Conservation (phyloP, 1,284 basidiomycete genomes). For the Heterobasidion parviporum region DNA sequence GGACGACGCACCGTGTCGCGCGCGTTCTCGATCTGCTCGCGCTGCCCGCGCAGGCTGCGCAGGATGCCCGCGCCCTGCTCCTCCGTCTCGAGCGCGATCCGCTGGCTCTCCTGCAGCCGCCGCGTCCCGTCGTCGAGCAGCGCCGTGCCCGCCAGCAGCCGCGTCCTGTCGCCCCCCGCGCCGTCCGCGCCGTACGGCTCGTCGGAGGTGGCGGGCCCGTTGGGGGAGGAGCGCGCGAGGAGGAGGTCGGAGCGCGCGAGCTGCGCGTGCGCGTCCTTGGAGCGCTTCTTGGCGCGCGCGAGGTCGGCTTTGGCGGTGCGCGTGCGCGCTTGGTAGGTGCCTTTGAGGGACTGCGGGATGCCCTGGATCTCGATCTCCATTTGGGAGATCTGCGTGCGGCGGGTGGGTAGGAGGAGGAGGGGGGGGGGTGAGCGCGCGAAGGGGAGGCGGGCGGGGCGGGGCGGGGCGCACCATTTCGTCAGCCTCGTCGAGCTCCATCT, state of each 20-base stretch:
- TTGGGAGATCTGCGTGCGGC: slow-evolving; percentile 71
- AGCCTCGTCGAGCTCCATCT: slow-evolving; percentile 96
- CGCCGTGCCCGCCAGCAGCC: slow-evolving; percentile 69
- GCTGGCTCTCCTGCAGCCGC: slow-evolving; percentile 83
- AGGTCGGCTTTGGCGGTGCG: slow-evolving; percentile 67
- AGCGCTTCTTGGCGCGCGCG: slow-evolving; percentile 70
- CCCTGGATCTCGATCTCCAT: slow-evolving; percentile 99
- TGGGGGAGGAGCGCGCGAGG: slow-evolving; percentile 19
- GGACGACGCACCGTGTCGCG: slow-evolving; percentile 78
- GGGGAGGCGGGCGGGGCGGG: too few species aligned
- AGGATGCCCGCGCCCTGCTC: slow-evolving; percentile 92
- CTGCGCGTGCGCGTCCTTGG: slow-evolving; percentile 53
- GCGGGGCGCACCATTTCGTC: slow-evolving; percentile 79
- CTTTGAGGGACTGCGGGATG: slow-evolving; percentile 79
- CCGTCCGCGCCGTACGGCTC: slow-evolving; percentile 58
- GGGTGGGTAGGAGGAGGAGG: too few species aligned
- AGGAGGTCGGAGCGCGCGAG: slow-evolving; percentile 53
- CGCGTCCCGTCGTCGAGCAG: slow-evolving; percentile 73
- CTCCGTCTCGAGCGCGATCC: slow-evolving; percentile 95
- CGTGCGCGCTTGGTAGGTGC: slow-evolving; percentile 69
- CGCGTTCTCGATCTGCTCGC: slow-evolving; percentile 95
- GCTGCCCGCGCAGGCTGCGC: slow-evolving; percentile 75
- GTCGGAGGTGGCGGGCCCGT: slow-evolving; percentile 54
- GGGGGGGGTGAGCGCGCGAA: neutral
- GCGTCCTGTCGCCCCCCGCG: slow-evolving; percentile 53